Evolutionary conservation across 225 moss, liverwort and hornwort species (phyloP).

Genomic region (Marchantia paleacea): DNA sequence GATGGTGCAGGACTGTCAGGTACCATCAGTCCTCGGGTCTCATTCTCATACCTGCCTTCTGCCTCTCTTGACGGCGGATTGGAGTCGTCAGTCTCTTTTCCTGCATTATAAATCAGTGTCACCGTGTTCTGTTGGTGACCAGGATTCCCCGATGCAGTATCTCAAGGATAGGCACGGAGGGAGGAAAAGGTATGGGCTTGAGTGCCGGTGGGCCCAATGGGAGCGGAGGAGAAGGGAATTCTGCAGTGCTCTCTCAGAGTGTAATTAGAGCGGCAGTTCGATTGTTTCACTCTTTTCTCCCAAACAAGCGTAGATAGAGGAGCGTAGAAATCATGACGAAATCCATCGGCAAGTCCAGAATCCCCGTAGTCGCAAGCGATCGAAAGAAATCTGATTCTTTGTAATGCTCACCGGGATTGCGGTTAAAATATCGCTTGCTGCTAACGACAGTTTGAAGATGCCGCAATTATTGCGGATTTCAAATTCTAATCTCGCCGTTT

Average conservation of each 20-base stretch:
- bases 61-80: neutral
- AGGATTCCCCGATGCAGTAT: neutral
- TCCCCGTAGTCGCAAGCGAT: too few relatives aligned
- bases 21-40: neutral
- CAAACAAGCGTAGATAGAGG: neutral
- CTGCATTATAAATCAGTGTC: neutral
- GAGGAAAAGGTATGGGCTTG: neutral
- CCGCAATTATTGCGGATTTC: too few relatives aligned
- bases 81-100: neutral
- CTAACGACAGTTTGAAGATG: too few relatives aligned
- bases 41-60: constrained; percentile 1
- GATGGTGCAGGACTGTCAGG: neutral
- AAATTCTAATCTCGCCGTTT: too few relatives aligned
- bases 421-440: too few relatives aligned
- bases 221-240: neutral
- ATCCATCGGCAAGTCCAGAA: neutral
- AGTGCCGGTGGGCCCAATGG: neutral
- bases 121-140: neutral
- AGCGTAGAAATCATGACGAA: neutral
- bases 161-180: neutral
- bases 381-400: too few relatives aligned
- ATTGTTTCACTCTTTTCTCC: neutral
- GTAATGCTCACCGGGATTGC: too few relatives aligned
- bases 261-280: neutral
- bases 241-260: neutral